Percentiles rank a stretch among this genome's conserved stretches.
Conservation (phyloP, 495 filamentous ascomycete species). For the Talaromyces trachyspermus region DNA sequence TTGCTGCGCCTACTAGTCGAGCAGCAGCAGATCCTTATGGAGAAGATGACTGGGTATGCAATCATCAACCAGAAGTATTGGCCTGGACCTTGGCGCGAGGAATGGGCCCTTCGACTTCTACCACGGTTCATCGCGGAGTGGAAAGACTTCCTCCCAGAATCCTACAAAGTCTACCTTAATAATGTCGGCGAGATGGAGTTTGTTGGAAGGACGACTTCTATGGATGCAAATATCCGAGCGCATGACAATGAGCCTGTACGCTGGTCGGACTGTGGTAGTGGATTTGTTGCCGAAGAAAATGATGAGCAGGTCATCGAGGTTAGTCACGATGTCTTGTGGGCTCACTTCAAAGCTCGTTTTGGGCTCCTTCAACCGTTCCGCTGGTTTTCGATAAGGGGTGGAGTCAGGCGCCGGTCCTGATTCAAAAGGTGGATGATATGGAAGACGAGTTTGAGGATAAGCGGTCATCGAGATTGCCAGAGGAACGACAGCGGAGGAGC, state of each 20-base stretch:
- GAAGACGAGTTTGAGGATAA: not conserved
- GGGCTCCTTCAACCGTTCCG: not conserved
- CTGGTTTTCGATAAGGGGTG: not conserved
- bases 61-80: conserved; percentile 14
- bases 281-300: conserved; percentile 4
- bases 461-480: not conserved
- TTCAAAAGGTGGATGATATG: not conserved
- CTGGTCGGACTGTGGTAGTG: conserved; percentile 9
- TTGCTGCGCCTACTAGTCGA: conserved; percentile 24
- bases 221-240: not conserved
- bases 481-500: not conserved
- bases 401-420: not conserved
- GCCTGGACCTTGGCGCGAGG: conserved; percentile 12
- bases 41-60: conserved; percentile 15
- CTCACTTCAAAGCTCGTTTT: not conserved
- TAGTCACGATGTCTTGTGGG: not conserved
- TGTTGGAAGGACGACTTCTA: conserved; percentile 11
- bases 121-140: conserved; percentile 44
- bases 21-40: conserved; percentile 22
- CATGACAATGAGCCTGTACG: conserved; percentile 16
- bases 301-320: conserved; percentile 3
- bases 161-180: conserved; percentile 21
- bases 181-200: conserved; percentile 17
- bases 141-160: conserved; percentile 35
- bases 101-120: conserved; percentile 26